Conservation (phyloP, 345 rosid species). For the Streptanthus diversifolius region DNA sequence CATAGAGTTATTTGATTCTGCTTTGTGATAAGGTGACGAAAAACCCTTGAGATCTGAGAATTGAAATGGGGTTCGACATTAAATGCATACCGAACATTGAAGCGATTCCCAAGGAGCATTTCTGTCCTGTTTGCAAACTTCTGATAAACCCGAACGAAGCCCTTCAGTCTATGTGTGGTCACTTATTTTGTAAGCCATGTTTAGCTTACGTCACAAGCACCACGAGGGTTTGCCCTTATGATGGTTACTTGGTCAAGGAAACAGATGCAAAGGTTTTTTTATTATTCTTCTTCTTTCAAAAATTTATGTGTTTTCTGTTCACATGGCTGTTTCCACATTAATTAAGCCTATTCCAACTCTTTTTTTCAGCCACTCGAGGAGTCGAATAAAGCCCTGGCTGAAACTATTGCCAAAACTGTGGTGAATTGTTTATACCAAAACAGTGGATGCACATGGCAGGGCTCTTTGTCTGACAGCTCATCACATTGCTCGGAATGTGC, state of each 20-base stretch:
- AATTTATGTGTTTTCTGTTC: background rate
- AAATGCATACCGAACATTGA: constrained; percentile 70
- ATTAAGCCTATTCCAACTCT: background rate
- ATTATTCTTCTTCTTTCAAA: background rate
- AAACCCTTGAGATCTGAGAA: constrained; percentile 35
- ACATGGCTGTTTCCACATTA: background rate
- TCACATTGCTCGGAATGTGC: constrained; percentile 70
- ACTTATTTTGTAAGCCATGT: constrained; percentile 76
- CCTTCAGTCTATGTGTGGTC: constrained; percentile 77
- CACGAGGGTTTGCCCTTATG: constrained; percentile 74
- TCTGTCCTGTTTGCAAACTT: constrained; percentile 74
- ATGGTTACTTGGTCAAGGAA: constrained; percentile 76
- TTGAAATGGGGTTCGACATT: constrained; percentile 50
- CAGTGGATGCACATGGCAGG: constrained; percentile 91
- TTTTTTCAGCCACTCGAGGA: constrained; percentile 58
- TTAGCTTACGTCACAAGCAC: constrained; percentile 56
- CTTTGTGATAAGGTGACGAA: constrained; percentile 23
- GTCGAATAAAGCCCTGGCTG: constrained; percentile 59
- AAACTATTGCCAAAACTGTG: constrained; percentile 50
- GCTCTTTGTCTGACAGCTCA: constrained; percentile 57
- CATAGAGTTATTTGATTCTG: background rate
- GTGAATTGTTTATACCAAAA: constrained; percentile 67
- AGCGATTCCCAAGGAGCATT: constrained; percentile 67
- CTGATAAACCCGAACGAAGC: constrained; percentile 85
- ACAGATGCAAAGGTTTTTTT: constrained; percentile 70